Percentiles rank a stretch among this genome's conserved stretches.
phyloP scores from a whole-genome alignment of 2,329 filamentous ascomycete genomes.

The Diaporthe velutina region DNA sequence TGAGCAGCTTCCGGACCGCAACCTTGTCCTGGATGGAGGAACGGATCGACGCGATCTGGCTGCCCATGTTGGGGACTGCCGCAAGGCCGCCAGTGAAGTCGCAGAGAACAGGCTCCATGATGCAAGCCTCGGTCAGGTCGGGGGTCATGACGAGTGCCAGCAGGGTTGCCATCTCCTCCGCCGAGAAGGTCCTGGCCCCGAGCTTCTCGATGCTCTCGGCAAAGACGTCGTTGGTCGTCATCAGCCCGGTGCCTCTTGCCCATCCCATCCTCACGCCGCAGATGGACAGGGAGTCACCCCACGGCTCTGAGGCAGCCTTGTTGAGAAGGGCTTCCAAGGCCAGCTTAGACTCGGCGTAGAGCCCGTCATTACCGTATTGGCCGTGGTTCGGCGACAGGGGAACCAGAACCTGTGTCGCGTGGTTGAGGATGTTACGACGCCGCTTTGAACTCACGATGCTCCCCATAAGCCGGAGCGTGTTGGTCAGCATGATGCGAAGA shows the following conservation, averaged over 20 bases:
- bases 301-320: slow-evolving; percentile 45
- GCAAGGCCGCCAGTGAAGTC: slow-evolving; percentile 55
- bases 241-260: slow-evolving; percentile 42
- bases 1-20: slow-evolving; percentile 38
- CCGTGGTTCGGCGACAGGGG: slow-evolving; percentile 55
- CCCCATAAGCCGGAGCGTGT: neutral
- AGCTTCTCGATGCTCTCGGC: slow-evolving; percentile 52
- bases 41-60: slow-evolving; percentile 43
- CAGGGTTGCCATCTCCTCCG: slow-evolving; percentile 56
- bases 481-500: slow-evolving; percentile 10
- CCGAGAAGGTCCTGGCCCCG: slow-evolving; percentile 55
- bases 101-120: slow-evolving; percentile 52
- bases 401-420: slow-evolving; percentile 49
- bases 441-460: neutral
- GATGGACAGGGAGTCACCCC: slow-evolving; percentile 48
- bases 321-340: slow-evolving; percentile 47
- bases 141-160: slow-evolving; percentile 49
- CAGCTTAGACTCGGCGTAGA: slow-evolving; percentile 54
- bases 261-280: slow-evolving; percentile 54
- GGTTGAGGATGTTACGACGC: slow-evolving; percentile 1
- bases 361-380: slow-evolving; percentile 52
- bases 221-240: slow-evolving; percentile 56
- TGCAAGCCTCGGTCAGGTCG: slow-evolving; percentile 47
- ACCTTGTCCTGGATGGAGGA: slow-evolving; percentile 41
- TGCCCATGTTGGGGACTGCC: slow-evolving; percentile 46